Conservation (phyloP, 1,139 yeast species). For the Citeromyces hawaiiensis region DNA sequence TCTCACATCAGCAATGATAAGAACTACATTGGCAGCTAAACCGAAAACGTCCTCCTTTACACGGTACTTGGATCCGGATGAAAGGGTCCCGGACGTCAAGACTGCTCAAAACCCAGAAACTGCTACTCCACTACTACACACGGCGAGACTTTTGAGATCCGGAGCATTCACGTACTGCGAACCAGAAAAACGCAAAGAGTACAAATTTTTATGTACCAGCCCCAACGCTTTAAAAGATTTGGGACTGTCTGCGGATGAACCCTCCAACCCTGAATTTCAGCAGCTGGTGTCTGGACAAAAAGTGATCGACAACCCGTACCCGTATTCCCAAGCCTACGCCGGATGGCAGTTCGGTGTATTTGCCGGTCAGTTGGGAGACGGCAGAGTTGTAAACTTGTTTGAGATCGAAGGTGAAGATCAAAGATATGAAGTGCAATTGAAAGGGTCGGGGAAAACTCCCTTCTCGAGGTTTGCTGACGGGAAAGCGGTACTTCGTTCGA, state of each 20-base stretch:
- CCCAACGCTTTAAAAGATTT: conserved; percentile 48
- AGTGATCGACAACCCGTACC: conserved; percentile 23
- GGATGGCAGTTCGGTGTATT: conserved; percentile 95
- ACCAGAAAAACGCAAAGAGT: conserved; percentile 48
- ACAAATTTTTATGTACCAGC: conserved; percentile 45
- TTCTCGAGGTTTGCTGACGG: conserved; percentile 95
- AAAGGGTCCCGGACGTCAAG: conserved; percentile 33
- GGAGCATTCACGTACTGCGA: conserved; percentile 64
- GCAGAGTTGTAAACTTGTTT: conserved; percentile 75
- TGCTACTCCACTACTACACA: conserved; percentile 23
- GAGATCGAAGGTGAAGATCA: conserved; percentile 34
- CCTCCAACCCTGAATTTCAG: conserved; percentile 29
- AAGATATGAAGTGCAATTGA: conserved; percentile 61
- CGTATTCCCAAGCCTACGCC: conserved; percentile 86
- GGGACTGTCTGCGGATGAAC: conserved; percentile 25
- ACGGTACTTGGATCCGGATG: conserved; percentile 41
- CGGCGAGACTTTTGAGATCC: conserved; percentile 44
- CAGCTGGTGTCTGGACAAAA: conserved; percentile 50
- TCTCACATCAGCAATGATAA: not conserved
- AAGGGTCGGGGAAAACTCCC: conserved; percentile 89
- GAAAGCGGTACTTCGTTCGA: conserved; percentile 79
- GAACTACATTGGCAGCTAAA: conserved; percentile 11
- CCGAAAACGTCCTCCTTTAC: conserved; percentile 39
- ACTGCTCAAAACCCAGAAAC: conserved; percentile 17
- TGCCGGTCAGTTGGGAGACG: conserved; percentile 97